Percentiles rank a stretch among this genome's conserved stretches.
Evolutionary conservation across 164 flowering plant genomes (phyloP).

Genomic region (Dillenia turbinata): DNA sequence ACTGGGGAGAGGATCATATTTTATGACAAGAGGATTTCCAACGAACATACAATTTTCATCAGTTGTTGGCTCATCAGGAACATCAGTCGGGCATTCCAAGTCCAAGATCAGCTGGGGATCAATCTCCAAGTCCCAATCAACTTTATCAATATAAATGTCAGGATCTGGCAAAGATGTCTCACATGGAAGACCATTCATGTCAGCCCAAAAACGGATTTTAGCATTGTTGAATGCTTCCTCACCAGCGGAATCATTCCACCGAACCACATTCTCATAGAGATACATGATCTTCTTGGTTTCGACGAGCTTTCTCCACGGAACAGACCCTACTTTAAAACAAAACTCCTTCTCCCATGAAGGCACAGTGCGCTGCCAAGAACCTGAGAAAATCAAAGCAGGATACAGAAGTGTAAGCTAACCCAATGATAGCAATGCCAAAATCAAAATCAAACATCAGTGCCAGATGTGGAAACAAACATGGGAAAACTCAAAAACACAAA

Average conservation of each 20-base stretch:
- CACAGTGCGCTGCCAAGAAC: slow-evolving; percentile 35
- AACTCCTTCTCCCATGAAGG: slow-evolving; percentile 76
- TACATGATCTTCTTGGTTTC: slow-evolving; percentile 37
- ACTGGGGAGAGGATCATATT: too few relatives aligned
- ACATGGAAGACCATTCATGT: slow-evolving; percentile 37
- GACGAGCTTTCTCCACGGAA: slow-evolving; percentile 59
- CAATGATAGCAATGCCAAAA: neutral
- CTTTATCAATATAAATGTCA: slow-evolving; percentile 47
- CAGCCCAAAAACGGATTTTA: slow-evolving; percentile 51
- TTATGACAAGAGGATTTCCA: slow-evolving; percentile 8
- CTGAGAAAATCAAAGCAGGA: slow-evolving; percentile 19
- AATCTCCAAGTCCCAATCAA: slow-evolving; percentile 46
- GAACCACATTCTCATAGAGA: slow-evolving; percentile 29
- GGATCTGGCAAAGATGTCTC: slow-evolving; percentile 52
- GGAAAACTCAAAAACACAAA: too few relatives aligned
- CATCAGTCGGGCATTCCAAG: slow-evolving; percentile 26
- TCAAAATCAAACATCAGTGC: neutral
- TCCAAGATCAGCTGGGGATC: slow-evolving; percentile 46
- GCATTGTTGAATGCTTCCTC: slow-evolving; percentile 66
- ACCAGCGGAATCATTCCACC: slow-evolving; percentile 77
- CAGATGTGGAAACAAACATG: neutral
- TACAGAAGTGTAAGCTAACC: neutral
- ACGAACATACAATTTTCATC: slow-evolving; percentile 3
- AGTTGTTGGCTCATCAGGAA: slow-evolving; percentile 20
- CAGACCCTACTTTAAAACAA: slow-evolving; percentile 33